Evolutionary conservation across 140 eudicot genomes (phyloP), one percentile per base, ranked within the genome.

Genomic region (Flaveria floridana): DNA sequence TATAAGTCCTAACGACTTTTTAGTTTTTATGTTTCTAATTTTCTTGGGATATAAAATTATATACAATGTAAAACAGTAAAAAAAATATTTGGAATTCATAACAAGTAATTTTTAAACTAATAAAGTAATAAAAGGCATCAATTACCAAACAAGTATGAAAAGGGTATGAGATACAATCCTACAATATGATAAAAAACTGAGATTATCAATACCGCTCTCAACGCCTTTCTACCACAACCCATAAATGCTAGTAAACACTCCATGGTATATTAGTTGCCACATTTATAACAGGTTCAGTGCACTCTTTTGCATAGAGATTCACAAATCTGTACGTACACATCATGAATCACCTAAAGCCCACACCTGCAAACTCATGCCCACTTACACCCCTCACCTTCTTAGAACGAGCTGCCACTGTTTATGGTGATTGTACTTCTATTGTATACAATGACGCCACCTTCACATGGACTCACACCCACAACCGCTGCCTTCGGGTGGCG

Each of bases 401-500:
- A 12, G 83, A 90, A 37, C 77, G 97, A 68, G 86, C 92, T 1
- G 87, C 95, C 18, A 74, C 73, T 1, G 91, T 82, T n/a, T 90
- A 88, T 48, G 91, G 87, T 23, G 95, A 88, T 57, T 81, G 81
- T 75, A 70, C 83, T 79, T 90, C 96, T 41, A 20, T 90, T 0
- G 56, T 86, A 15, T 87, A 76, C 84, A 52, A 75, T 62, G 0
- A 34, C 44, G 75, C 79, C 73, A 73, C 76, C 58, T 86, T 78
- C 79, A 90, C 92, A 0, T 90, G 97, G 95, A 51, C 82, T 5
- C 73, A 90, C 4, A 90, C 95, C 69, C 82, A 74, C 75, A 76
- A 68, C 0, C 85, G 95, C 2, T 90, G 95, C 80, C 79, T 86
- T 3, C 74, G 6, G 25, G 61, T 76, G 0, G 90, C 97, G 0